Conservation (phyloP, 176 grass and related monocot species). For the Cymbopogon citratus region DNA sequence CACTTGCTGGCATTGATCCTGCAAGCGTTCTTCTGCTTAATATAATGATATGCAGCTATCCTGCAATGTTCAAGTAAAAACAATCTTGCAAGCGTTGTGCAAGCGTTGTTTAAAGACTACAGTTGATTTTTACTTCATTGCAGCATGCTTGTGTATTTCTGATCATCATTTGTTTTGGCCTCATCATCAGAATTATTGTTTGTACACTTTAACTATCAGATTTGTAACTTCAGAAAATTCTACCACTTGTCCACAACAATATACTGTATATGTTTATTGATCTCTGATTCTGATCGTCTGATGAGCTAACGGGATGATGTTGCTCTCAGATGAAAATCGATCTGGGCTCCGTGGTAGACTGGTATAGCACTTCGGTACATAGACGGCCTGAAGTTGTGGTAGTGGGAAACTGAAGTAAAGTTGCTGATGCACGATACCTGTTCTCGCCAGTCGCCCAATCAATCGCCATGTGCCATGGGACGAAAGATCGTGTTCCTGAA, state of each 20-base stretch:
- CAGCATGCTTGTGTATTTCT: neutral
- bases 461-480: neutral
- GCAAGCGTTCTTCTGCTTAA: neutral
- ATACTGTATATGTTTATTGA: neutral
- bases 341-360: conserved; percentile 17
- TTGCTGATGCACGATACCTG: neutral
- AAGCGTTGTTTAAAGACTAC: neutral
- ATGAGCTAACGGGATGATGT: conserved; percentile 6
- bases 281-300: neutral
- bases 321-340: neutral
- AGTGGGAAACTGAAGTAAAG: neutral
- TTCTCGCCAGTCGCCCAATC: neutral
- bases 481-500: neutral
- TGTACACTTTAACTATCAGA: neutral
- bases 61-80: neutral
- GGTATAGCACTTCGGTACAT: conserved; percentile 5
- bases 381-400: neutral
- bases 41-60: neutral
- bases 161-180: neutral
- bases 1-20: no score
- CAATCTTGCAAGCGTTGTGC: neutral
- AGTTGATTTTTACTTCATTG: neutral
- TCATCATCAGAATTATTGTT: neutral
- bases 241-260: neutral
- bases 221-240: neutral